Conservation (phyloP, 805 yeast genomes). For the Deakozyma indianensis region DNA sequence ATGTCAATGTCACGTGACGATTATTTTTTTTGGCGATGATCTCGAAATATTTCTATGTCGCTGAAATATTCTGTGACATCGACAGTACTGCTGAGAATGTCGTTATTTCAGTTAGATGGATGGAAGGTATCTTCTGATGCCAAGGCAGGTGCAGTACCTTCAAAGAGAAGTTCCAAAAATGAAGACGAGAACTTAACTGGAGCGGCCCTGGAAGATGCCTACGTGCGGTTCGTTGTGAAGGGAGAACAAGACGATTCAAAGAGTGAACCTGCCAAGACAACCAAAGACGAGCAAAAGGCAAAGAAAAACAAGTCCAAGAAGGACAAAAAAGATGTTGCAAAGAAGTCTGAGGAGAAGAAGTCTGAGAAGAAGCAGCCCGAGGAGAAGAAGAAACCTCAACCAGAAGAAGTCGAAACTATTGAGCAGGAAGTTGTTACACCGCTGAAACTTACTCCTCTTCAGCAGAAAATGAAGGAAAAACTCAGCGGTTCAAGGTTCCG, state of each 20-base stretch:
- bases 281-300: constrained; percentile 5
- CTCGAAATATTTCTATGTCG: too few species aligned
- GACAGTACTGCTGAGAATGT: too few species aligned
- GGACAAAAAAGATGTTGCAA: not conserved
- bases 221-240: constrained; percentile 3
- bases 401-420: not conserved
- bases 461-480: constrained; percentile 90
- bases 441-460: constrained; percentile 62
- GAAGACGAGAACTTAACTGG: constrained; percentile 15
- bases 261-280: not conserved
- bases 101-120: constrained; percentile 67
- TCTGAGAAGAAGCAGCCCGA: constrained; percentile 8
- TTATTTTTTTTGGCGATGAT: too few species aligned
- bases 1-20: too few species aligned
- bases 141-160: constrained; percentile 12
- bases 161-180: constrained; percentile 11
- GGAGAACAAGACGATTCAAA: not conserved
- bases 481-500: constrained; percentile 90
- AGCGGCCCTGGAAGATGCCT: constrained; percentile 9
- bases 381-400: constrained; percentile 1
- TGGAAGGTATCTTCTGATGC: constrained; percentile 50
- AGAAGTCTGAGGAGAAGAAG: constrained; percentile 3
- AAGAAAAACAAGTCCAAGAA: constrained; percentile 2
- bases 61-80: too few species aligned
- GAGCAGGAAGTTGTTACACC: not conserved